phyloP scores from a whole-genome alignment of 495 filamentous ascomycete genomes.

The Hyaloscypha variabilis region DNA sequence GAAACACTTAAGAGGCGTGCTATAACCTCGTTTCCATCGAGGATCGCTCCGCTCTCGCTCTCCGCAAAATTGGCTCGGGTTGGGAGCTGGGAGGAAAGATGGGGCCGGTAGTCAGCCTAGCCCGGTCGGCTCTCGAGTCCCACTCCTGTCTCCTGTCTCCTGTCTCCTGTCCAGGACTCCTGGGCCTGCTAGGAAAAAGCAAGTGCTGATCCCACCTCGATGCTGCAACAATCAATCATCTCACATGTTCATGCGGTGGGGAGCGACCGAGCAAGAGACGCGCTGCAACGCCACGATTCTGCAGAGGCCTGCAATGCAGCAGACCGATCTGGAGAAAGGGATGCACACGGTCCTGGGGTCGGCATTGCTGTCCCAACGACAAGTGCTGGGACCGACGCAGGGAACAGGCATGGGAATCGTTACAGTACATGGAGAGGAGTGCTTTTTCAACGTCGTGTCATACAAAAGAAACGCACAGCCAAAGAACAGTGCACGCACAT shows the following conservation, averaged over 20 bases:
- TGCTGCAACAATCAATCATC: background rate
- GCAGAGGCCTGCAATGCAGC: slow-evolving; percentile 7
- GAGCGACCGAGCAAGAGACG: background rate
- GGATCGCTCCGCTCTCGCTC: background rate
- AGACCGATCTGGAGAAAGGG: background rate
- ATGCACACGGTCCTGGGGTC: slow-evolving; percentile 13
- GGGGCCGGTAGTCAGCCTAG: too few relatives aligned
- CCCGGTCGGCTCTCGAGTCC: too few relatives aligned
- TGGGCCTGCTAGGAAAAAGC: background rate
- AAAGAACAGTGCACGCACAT: background rate
- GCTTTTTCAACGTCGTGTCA: background rate
- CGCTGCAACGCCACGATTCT: slow-evolving; percentile 7
- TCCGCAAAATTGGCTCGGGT: background rate
- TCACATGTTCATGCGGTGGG: background rate
- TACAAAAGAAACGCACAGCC: background rate
- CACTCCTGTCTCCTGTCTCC: too few relatives aligned
- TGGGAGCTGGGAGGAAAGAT: too few relatives aligned
- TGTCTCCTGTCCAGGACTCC: too few relatives aligned
- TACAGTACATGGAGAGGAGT: too few relatives aligned
- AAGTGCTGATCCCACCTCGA: background rate
- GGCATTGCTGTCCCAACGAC: slow-evolving; percentile 6
- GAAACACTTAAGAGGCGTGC: slow-evolving; percentile 1
- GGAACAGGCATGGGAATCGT: background rate
- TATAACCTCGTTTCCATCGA: background rate
- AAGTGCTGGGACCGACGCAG: background rate